These are phyloP conservation scores for Cyberlindnera misumaiensis DNA, from an alignment of 805 yeast genomes.

Conservation along the genomic window DNA sequence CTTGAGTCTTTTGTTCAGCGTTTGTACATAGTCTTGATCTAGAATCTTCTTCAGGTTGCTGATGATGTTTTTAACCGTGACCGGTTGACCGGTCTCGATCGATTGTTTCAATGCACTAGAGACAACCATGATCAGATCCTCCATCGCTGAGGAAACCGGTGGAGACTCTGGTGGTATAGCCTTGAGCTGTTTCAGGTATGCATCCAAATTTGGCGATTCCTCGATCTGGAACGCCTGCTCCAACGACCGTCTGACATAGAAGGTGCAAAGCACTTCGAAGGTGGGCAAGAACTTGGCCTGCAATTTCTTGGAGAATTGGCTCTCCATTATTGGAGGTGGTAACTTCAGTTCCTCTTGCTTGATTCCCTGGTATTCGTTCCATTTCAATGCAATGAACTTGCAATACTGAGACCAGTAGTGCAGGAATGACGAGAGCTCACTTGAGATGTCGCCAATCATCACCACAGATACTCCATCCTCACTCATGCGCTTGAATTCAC, in stretches of 20 bases:
- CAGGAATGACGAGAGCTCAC: conserved; percentile 69
- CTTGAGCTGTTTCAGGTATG: conserved; percentile 23
- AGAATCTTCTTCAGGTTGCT: conserved; percentile 51
- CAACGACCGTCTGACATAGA: conserved; percentile 68
- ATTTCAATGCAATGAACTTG: conserved; percentile 62
- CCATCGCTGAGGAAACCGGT: conserved; percentile 79
- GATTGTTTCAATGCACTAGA: conserved; percentile 60
- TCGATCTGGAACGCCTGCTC: conserved; percentile 79
- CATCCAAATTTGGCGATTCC: conserved; percentile 55
- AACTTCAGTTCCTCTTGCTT: conserved; percentile 26
- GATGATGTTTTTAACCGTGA: conserved; percentile 48
- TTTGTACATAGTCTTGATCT: conserved; percentile 56
- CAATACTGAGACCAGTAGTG: conserved; percentile 82
- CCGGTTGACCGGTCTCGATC: conserved; percentile 62
- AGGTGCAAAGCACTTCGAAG: conserved; percentile 57
- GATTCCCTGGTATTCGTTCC: conserved; percentile 40
- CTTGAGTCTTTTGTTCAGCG: conserved; percentile 40
- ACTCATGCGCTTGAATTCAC: conserved; percentile 24
- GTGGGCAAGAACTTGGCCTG: conserved; percentile 46
- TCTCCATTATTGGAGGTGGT: conserved; percentile 47
- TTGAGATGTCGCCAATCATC: conserved; percentile 57
- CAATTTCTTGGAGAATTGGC: conserved; percentile 52
- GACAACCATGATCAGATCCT: conserved; percentile 71
- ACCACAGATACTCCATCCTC: conserved; percentile 45
- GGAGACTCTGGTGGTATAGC: conserved; percentile 42